These are phyloP conservation scores for Cichorium intybus DNA, from an alignment of 140 eudicot genomes.

Conservation along the genomic window DNA sequence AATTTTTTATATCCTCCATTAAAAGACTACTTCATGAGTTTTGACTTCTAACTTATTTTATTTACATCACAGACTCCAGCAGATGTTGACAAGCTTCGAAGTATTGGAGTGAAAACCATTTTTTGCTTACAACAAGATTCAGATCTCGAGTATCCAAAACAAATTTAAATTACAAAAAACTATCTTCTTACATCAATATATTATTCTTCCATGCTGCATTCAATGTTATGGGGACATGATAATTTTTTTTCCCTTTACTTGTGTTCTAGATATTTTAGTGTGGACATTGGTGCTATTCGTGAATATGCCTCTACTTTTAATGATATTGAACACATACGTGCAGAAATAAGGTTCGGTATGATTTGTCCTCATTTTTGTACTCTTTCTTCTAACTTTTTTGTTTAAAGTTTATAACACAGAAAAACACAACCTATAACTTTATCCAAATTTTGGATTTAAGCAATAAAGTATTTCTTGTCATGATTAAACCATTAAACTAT, in stretches of 20 bases:
- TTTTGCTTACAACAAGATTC: conserved; percentile 91
- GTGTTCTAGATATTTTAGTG: conserved; percentile 75
- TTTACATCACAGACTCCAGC: conserved; percentile 59
- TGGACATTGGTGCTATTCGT: conserved; percentile 74
- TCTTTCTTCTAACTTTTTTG: not conserved
- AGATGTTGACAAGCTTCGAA: conserved; percentile 91
- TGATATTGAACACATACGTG: conserved; percentile 87
- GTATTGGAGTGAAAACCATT: conserved; percentile 75
- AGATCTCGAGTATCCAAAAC: conserved; percentile 88
- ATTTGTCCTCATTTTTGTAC: not conserved
- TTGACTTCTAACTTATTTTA: conserved; percentile 6
- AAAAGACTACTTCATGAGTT: too few species aligned
- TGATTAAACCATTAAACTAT: too few species aligned
- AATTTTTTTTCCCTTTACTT: conserved; percentile 44
- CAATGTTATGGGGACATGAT: too few species aligned
- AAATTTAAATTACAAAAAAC: not conserved
- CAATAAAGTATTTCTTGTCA: too few species aligned
- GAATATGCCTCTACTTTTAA: conserved; percentile 66
- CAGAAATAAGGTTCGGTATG: conserved; percentile 71
- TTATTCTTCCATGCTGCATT: too few species aligned
- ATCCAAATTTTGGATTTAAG: too few species aligned
- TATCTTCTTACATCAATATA: not conserved
- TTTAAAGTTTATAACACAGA: not conserved
- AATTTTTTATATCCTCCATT: not conserved
- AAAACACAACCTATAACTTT: too few species aligned